A percentile compares a stretch with the other conserved stretches of the same genome.
Evolutionary conservation across 176 grass and related monocot species (phyloP).

Genomic region (Avena insularis): DNA sequence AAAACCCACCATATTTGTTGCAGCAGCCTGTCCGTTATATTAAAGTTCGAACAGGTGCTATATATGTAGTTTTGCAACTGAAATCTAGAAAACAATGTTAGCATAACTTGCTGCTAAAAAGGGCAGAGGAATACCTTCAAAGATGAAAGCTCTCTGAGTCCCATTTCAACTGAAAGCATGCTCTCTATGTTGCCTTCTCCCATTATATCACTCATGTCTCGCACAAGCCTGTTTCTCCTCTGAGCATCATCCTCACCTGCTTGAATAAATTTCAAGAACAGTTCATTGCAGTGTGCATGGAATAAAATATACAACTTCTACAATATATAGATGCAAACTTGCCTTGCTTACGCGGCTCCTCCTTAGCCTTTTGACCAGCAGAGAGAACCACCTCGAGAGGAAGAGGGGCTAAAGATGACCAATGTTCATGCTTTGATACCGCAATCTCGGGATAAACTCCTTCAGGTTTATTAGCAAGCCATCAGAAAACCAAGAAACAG

Average conservation of each 20-base stretch:
- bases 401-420: conserved; percentile 98
- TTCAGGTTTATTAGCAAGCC: conserved; percentile 52
- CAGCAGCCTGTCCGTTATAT: background rate
- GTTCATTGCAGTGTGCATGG: conserved; percentile 37
- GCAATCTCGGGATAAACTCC: conserved; percentile 97
- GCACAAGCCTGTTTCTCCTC: conserved; percentile 75
- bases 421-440: conserved; percentile 91
- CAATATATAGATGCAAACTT: conserved; percentile 33
- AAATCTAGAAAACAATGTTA: conserved; percentile 43
- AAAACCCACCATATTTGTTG: conserved; percentile 16
- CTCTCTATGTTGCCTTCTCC: conserved; percentile 99
- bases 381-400: conserved; percentile 95
- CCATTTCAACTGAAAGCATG: conserved; percentile 99
- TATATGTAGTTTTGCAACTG: conserved; percentile 5
- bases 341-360: conserved; percentile 75
- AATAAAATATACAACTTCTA: conserved; percentile 35
- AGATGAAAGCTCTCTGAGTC: conserved; percentile 90
- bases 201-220: conserved; percentile 85
- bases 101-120: background rate
- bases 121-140: conserved; percentile 67
- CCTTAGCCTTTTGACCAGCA: conserved; percentile 97
- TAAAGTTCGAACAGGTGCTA: conserved; percentile 14
- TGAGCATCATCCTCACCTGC: conserved; percentile 71
- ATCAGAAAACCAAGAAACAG: conserved; percentile 39
- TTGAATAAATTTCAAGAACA: conserved; percentile 42